These are phyloP conservation scores for Simplicillium sp. DNA, from an alignment of 2,329 filamentous ascomycete genomes.

Conservation along the genomic window DNA sequence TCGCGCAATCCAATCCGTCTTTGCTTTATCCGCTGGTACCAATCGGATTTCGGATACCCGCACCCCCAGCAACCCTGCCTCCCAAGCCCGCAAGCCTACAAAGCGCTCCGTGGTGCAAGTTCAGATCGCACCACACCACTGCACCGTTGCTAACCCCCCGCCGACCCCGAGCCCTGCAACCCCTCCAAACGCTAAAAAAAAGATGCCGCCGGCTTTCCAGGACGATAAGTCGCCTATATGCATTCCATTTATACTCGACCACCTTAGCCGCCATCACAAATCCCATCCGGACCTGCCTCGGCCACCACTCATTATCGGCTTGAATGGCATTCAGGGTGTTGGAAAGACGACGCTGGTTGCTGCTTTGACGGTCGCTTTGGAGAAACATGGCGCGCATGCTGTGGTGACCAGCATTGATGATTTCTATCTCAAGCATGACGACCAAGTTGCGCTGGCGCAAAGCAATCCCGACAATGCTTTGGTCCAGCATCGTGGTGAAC, in stretches of 20 bases:
- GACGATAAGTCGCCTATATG: constrained; percentile 74
- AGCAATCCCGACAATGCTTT: constrained; percentile 63
- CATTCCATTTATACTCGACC: constrained; percentile 64
- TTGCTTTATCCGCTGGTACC: too few relatives aligned
- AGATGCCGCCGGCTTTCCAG: constrained; percentile 15
- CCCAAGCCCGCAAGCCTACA: too few relatives aligned
- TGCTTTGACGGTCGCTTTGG: constrained; percentile 52
- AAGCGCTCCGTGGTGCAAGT: too few relatives aligned
- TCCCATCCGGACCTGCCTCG: constrained; percentile 37
- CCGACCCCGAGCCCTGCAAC: too few relatives aligned
- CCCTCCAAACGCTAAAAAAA: neutral
- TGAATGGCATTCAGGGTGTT: constrained; percentile 86
- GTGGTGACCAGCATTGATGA: constrained; percentile 80
- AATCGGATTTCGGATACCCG: too few relatives aligned
- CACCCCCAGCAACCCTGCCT: too few relatives aligned
- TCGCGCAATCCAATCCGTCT: too few relatives aligned
- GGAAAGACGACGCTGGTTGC: constrained; percentile 85
- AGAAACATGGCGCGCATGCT: constrained; percentile 47
- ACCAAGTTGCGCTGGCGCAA: constrained; percentile 56
- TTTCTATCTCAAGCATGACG: constrained; percentile 68
- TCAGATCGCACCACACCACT: too few relatives aligned
- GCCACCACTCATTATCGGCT: constrained; percentile 63
- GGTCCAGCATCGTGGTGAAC: constrained; percentile 74
- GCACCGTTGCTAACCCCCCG: too few relatives aligned
- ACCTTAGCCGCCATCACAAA: constrained; percentile 39